A percentile compares a stretch with the other conserved stretches of the same genome.
These are phyloP conservation scores for Aspergillus amoenus DNA, from an alignment of 2,329 filamentous ascomycete species.

Conservation along the genomic window DNA sequence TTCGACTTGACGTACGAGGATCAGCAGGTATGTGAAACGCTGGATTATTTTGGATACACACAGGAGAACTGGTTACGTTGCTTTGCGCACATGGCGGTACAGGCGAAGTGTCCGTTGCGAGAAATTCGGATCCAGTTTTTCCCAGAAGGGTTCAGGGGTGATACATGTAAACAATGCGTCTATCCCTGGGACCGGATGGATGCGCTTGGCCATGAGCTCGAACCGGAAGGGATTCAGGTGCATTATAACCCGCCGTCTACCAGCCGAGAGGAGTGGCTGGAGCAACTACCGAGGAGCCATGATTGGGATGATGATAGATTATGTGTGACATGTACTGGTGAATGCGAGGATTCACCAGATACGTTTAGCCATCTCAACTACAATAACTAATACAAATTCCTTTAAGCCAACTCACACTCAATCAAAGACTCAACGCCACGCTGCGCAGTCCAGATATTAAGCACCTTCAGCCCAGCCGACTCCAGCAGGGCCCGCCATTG, in stretches of 20 bases:
- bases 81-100: not conserved
- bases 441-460: conserved; percentile 31
- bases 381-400: not conserved
- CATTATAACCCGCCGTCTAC: not conserved
- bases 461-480: conserved; percentile 37
- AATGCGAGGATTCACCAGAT: too few relatives aligned
- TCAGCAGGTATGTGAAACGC: not conserved
- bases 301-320: too few relatives aligned
- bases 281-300: too few relatives aligned
- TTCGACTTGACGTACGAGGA: not conserved
- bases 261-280: not conserved
- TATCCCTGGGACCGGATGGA: conserved; percentile 6
- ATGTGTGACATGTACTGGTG: too few relatives aligned
- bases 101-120: not conserved
- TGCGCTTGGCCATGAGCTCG: not conserved
- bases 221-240: not conserved
- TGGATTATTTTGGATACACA: not conserved
- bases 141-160: too few relatives aligned
- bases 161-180: too few relatives aligned
- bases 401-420: conserved; percentile 21
- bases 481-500: conserved; percentile 38
- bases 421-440: conserved; percentile 24
- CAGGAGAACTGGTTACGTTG: not conserved
- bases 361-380: not conserved
- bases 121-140: not conserved